Evolutionary conservation across 805 yeast genomes (phyloP), one percentile per base, ranked within the genome.

Genomic region (Cyberlindnera americana): DNA sequence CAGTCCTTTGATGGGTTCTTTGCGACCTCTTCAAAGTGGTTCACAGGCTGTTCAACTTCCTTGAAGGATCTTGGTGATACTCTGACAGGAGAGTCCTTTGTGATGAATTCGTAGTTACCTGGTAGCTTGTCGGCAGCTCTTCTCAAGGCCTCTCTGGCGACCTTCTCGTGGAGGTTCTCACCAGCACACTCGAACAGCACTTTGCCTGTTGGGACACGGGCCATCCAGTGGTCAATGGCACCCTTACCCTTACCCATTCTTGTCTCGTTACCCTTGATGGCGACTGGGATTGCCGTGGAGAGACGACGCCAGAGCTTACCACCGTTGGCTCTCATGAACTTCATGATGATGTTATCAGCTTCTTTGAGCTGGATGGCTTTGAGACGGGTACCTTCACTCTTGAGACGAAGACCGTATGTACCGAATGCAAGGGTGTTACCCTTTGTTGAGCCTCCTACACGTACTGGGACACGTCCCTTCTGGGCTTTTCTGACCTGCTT

Each of bases 221-320:
- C 85, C 55, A 95, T 95, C 98, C 98, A 93, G 68, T 88, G 93
- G 56, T 88, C 96, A 60, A 93, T 91, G 0, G 90, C 83, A 66
- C 99, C 99, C 66, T 93, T 93, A 70, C 99, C 99, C 65, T 93
- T 93, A 71, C 99, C 99, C 99, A 93, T 93, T 81, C 99, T 93
- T 10, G 96, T 88, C 62, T 93, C 96, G 63, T 93, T 93, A 69
- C 99, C 99, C 69, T 93, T 93, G 46, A 86, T 78, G 65, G 96
- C 89, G 11, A 93, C 95, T 0, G 98, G 93, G 38, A 88, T 75
- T 60, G 85, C 83, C 17, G 96, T 83, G 36, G 81, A 78, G 41
- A 90, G 70, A 59, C 98, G 77, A 52, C 91, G 81, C 74, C 83
- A 81, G 38, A 89, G 69, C 50, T 75, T 67, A 29, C 95, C 95